Evolutionary conservation across 345 rosid genomes (phyloP).

Genomic region (Gynandropsis gynandra): DNA sequence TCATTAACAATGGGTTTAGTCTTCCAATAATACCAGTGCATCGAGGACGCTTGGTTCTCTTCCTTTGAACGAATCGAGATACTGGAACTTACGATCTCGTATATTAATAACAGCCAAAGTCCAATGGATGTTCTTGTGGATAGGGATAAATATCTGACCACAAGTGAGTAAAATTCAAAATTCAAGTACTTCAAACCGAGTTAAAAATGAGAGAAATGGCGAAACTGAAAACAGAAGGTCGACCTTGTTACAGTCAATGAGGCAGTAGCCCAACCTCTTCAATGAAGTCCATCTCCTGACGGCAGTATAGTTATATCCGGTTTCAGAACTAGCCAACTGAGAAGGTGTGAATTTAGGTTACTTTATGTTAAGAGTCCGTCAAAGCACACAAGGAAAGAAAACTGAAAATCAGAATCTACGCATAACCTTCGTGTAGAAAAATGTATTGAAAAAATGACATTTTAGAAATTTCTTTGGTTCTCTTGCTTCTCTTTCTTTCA

Average conservation of each 20-base stretch:
- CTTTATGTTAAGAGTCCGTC: conserved; percentile 7
- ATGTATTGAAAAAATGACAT: conserved; percentile 92
- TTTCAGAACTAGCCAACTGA: conserved; percentile 52
- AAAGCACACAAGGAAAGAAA: conserved; percentile 3
- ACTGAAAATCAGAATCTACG: conserved; percentile 4
- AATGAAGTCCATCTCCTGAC: conserved; percentile 93
- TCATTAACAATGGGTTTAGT: not conserved
- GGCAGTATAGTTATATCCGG: conserved; percentile 59
- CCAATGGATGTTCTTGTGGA: conserved; percentile 90
- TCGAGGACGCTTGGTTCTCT: conserved; percentile 50
- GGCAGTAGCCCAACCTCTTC: conserved; percentile 73
- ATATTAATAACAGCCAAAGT: conserved; percentile 84
- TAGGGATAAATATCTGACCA: conserved; percentile 87
- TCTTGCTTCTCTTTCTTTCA: conserved; percentile 92
- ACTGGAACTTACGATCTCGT: conserved; percentile 78
- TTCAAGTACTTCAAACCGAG: not conserved
- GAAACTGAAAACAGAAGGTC: conserved; percentile 14
- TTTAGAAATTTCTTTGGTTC: conserved; percentile 76
- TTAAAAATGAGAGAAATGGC: conserved; percentile 4
- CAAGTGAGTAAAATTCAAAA: not conserved
- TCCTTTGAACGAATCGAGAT: conserved; percentile 94
- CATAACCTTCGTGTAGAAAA: conserved; percentile 88
- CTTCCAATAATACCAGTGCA: conserved; percentile 48
- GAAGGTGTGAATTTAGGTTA: conserved; percentile 11
- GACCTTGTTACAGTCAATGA: conserved; percentile 84